A percentile compares a stretch with the other conserved stretches of the same genome.
These are phyloP conservation scores for Linum trigynum DNA, from an alignment of 345 rosid species.

Conservation along the genomic window DNA sequence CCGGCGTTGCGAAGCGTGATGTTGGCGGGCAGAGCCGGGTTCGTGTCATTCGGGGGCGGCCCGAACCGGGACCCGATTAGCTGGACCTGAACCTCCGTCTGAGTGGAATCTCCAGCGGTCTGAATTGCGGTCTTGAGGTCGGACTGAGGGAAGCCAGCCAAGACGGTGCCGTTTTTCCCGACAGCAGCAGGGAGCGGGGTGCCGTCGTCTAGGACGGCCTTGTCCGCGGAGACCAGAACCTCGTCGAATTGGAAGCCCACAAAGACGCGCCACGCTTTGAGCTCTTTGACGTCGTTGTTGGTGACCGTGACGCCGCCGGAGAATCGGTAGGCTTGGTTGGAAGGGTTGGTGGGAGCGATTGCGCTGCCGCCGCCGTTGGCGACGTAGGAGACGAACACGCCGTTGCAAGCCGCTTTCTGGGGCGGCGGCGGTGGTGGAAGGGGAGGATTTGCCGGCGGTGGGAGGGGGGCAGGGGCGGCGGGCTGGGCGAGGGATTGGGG, in stretches of 20 bases:
- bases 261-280: constrained; percentile 39
- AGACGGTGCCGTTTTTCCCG: constrained; percentile 30
- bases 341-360: constrained; percentile 25
- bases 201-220: constrained; percentile 29
- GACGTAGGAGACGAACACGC: constrained; percentile 26
- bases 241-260: constrained; percentile 38
- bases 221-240: constrained; percentile 26
- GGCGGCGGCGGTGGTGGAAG: constrained; percentile 10
- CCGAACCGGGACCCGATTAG: constrained; percentile 40
- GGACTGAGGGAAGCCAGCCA: constrained; percentile 31
- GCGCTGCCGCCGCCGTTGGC: constrained; percentile 23
- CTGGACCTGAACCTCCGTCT: constrained; percentile 22
- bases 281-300: constrained; percentile 35
- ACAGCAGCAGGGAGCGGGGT: constrained; percentile 34
- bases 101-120: constrained; percentile 35
- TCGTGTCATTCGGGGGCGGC: constrained; percentile 2
- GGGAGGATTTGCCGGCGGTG: constrained; percentile 4
- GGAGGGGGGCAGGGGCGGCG: constrained; percentile 4
- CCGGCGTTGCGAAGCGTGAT: constrained; percentile 33
- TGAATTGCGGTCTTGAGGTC: constrained; percentile 44
- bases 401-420: constrained; percentile 24
- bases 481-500: background rate
- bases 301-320: constrained; percentile 23
- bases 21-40: constrained; percentile 31
- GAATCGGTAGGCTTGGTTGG: constrained; percentile 36